Evolutionary conservation across 805 yeast genomes (phyloP).

Genomic region (Schwanniomyces sp.): DNA sequence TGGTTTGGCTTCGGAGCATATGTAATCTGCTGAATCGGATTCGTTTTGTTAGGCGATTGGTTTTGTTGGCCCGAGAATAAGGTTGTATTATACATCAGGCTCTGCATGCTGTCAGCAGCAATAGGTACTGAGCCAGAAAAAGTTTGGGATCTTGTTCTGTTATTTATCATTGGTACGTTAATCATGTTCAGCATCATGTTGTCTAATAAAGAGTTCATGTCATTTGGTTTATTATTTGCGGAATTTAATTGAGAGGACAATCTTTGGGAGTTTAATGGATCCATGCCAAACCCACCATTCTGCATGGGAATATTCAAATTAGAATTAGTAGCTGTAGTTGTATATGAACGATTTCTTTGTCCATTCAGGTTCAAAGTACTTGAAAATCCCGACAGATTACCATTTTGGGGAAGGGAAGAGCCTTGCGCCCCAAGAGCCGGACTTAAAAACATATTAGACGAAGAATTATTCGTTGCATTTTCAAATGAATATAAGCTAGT

Average conservation of each 20-base stretch:
- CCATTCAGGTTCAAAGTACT: slow-evolving; percentile 6
- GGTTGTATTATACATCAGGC: not conserved
- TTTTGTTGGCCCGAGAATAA: slow-evolving; percentile 7
- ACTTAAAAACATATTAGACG: slow-evolving; percentile 11
- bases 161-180: slow-evolving; percentile 6
- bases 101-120: slow-evolving; percentile 10
- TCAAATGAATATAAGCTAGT: slow-evolving; percentile 14
- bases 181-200: slow-evolving; percentile 26
- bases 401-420: slow-evolving; percentile 6
- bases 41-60: slow-evolving; percentile 4
- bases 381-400: slow-evolving; percentile 12
- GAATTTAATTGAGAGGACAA: slow-evolving; percentile 23
- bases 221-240: slow-evolving; percentile 19
- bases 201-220: slow-evolving; percentile 30
- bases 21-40: not conserved
- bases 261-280: slow-evolving; percentile 13
- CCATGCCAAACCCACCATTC: slow-evolving; percentile 7
- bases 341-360: slow-evolving; percentile 50
- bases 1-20: slow-evolving; percentile 3
- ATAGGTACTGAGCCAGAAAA: slow-evolving; percentile 35
- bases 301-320: slow-evolving; percentile 14
- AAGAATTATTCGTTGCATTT: slow-evolving; percentile 9
- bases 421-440: slow-evolving; percentile 11
- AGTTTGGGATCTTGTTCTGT: slow-evolving; percentile 42
- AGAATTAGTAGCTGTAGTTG: slow-evolving; percentile 42